These are phyloP conservation scores for Thelonectria rubi DNA, from an alignment of 2,329 filamentous ascomycete species.

Conservation along the genomic window DNA sequence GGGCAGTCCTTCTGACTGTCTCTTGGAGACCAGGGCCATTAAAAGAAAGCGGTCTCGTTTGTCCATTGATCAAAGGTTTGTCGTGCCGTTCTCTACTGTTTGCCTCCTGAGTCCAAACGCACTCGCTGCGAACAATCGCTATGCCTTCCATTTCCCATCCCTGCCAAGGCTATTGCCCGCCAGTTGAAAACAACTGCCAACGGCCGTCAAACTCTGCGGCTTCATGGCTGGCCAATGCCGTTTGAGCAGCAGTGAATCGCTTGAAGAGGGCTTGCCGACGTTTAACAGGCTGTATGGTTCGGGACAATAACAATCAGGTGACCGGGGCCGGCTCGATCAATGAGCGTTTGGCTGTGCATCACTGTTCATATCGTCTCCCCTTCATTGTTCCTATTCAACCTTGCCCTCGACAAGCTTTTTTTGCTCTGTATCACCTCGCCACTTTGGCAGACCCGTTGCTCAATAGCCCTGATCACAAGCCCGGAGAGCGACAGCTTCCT, in stretches of 20 bases:
- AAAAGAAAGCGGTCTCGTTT: conserved; percentile 36
- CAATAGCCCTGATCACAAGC: neutral
- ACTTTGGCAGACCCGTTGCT: neutral
- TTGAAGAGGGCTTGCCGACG: neutral
- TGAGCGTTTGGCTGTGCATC: conserved; percentile 16
- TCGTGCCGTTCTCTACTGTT: conserved; percentile 7
- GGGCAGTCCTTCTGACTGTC: conserved; percentile 28
- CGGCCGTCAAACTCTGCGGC: neutral
- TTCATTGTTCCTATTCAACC: conserved; percentile 11
- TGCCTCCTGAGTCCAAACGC: neutral
- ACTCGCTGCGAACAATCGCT: neutral
- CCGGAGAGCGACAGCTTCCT: neutral
- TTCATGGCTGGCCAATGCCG: neutral
- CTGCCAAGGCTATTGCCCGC: neutral
- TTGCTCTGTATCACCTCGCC: conserved; percentile 1
- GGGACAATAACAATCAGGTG: conserved; percentile 1
- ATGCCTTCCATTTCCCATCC: neutral
- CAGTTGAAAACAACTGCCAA: neutral
- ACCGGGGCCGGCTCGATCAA: neutral
- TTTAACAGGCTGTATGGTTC: neutral
- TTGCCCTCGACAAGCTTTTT: neutral
- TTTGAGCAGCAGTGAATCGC: neutral
- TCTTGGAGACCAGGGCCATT: conserved; percentile 29
- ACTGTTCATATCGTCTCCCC: conserved; percentile 15
- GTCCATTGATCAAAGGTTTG: conserved; percentile 39